These are phyloP conservation scores for Mycena olivaceomarginata DNA, from an alignment of 768 basidiomycete species.

Conservation along the genomic window DNA sequence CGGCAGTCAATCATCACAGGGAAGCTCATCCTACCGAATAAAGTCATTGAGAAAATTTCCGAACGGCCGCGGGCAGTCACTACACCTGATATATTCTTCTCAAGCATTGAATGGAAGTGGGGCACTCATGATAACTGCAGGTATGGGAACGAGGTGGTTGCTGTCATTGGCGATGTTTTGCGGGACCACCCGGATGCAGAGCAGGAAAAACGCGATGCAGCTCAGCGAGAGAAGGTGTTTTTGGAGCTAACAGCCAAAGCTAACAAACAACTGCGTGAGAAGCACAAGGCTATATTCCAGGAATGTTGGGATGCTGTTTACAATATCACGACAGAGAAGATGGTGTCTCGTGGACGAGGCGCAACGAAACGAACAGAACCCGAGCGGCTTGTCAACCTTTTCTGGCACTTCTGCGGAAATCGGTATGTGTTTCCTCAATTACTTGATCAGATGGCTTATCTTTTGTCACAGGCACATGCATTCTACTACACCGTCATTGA, in stretches of 20 bases:
- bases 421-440: neutral
- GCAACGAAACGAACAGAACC: neutral
- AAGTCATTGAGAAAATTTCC: neutral
- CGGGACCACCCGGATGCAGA: neutral
- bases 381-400: neutral
- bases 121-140: neutral
- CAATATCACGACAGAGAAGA: neutral
- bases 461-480: neutral
- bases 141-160: neutral
- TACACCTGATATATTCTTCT: neutral
- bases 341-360: neutral
- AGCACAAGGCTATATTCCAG: neutral
- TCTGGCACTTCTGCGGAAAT: neutral
- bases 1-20: neutral
- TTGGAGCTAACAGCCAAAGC: neutral
- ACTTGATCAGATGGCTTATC: neutral
- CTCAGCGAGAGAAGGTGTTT: neutral
- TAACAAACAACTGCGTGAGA: neutral
- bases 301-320: neutral
- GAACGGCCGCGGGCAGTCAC: neutral
- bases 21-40: neutral
- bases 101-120: neutral
- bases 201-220: neutral
- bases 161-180: neutral
- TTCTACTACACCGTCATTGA: neutral